These are phyloP conservation scores for Aureobasidium sp. DNA, from an alignment of 2,329 filamentous ascomycete species.

Conservation along the genomic window DNA sequence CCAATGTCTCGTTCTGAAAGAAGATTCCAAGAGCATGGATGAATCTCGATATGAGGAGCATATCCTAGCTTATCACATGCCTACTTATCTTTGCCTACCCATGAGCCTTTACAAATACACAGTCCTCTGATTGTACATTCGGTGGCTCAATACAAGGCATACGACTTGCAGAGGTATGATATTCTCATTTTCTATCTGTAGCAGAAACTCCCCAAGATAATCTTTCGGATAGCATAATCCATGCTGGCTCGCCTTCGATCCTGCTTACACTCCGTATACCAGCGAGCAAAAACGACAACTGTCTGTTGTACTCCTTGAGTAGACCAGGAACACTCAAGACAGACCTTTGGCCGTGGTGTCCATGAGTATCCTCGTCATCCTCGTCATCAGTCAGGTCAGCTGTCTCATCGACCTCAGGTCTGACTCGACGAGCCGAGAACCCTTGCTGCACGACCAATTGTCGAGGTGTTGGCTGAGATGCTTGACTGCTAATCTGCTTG, in stretches of 20 bases:
- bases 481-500: background rate
- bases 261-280: conserved; percentile 80
- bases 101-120: no score
- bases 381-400: conserved; percentile 32
- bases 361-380: conserved; percentile 22
- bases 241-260: conserved; percentile 74
- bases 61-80: no score
- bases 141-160: no score
- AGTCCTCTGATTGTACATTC: no score
- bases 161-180: no score
- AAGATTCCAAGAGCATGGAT: no score
- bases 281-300: conserved; percentile 75
- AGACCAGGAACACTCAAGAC: background rate
- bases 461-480: background rate
- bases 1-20: no score
- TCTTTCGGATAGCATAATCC: conserved; percentile 86
- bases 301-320: conserved; percentile 64
- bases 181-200: background rate
- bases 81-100: no score
- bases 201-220: conserved; percentile 59
- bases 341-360: conserved; percentile 32
- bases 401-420: conserved; percentile 24
- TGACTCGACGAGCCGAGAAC: background rate
- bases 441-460: background rate
- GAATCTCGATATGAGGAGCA: no score